Percentiles rank a stretch among this genome's conserved stretches.
Evolutionary conservation across 1,139 yeast genomes (phyloP).

Genomic region (Blastobotrys raffinosifermentans): DNA sequence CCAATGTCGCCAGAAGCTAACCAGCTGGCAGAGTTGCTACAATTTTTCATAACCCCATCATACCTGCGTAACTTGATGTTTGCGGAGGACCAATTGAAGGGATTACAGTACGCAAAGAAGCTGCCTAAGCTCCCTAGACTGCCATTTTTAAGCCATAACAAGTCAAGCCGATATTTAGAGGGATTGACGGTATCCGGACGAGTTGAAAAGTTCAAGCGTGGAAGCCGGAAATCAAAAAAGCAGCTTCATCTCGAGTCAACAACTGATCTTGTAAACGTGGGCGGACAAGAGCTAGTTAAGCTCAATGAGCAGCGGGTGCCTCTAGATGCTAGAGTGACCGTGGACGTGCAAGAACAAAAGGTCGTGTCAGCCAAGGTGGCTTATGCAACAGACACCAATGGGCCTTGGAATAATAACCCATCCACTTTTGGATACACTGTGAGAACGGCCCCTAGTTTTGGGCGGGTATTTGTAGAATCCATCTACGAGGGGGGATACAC

Average conservation of each 20-base stretch:
- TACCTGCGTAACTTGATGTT: slow-evolving; percentile 65
- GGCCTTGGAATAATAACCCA: slow-evolving; percentile 10
- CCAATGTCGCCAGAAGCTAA: slow-evolving; percentile 41
- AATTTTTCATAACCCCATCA: slow-evolving; percentile 82
- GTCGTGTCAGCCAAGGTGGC: slow-evolving; percentile 72
- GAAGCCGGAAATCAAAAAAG: slow-evolving; percentile 27
- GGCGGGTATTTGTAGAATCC: slow-evolving; percentile 65
- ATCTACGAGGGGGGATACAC: slow-evolving; percentile 65
- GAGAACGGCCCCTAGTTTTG: slow-evolving; percentile 56
- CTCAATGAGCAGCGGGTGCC: slow-evolving; percentile 62
- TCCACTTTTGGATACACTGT: slow-evolving; percentile 65
- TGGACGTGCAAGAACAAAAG: slow-evolving; percentile 54
- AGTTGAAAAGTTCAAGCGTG: slow-evolving; percentile 32
- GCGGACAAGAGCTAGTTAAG: slow-evolving; percentile 52
- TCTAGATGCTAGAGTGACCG: slow-evolving; percentile 73
- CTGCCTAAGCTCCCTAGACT: slow-evolving; percentile 67
- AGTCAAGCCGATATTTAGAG: slow-evolving; percentile 41
- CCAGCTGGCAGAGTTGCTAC: slow-evolving; percentile 64
- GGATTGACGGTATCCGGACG: slow-evolving; percentile 65
- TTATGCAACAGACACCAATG: slow-evolving; percentile 40
- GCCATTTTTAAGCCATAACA: slow-evolving; percentile 58
- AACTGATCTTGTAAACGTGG: slow-evolving; percentile 74
- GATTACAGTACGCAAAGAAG: slow-evolving; percentile 60
- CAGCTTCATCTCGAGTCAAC: slow-evolving; percentile 25
- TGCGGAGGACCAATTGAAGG: slow-evolving; percentile 35